A percentile compares a stretch with the other conserved stretches of the same genome.
Conservation (phyloP, 2,329 filamentous ascomycete genomes). For the Paracamarosporium sp. region DNA sequence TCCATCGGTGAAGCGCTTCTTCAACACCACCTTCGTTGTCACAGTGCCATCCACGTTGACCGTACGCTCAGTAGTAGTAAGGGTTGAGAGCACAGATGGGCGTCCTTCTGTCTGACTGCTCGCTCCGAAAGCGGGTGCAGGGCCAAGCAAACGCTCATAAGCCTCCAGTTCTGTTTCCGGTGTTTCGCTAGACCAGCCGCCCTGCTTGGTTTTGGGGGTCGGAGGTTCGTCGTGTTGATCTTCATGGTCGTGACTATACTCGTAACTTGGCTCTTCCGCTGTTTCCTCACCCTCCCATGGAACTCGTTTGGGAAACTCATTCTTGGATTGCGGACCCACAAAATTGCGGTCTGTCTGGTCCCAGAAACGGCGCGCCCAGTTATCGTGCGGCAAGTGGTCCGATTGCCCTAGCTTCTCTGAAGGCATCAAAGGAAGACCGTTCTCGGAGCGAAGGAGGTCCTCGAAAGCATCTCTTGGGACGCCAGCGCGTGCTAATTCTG, state of each 20-base stretch:
- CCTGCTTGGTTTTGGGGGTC: conserved; percentile 28
- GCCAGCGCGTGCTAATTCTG: conserved; percentile 41
- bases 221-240: conserved; percentile 44
- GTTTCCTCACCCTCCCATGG: conserved; percentile 22
- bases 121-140: conserved; percentile 21
- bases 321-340: background rate
- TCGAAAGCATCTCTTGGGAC: conserved; percentile 66
- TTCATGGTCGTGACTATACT: conserved; percentile 40
- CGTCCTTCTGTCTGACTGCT: conserved; percentile 23
- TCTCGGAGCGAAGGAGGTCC: conserved; percentile 59
- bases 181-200: conserved; percentile 7
- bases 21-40: conserved; percentile 63
- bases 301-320: conserved; percentile 19
- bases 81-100: conserved; percentile 59
- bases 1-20: conserved; percentile 66
- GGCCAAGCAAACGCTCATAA: conserved; percentile 58
- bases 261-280: conserved; percentile 39
- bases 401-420: conserved; percentile 16
- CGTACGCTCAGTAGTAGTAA: conserved; percentile 64
- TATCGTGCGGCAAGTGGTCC: conserved; percentile 12
- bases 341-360: conserved; percentile 12
- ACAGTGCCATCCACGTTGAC: conserved; percentile 64
- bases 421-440: conserved; percentile 22
- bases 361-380: conserved; percentile 21
- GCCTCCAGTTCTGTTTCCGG: conserved; percentile 58